Percentiles rank a stretch among this genome's conserved stretches.
These are phyloP conservation scores for Arthrobotrys conoides DNA, from an alignment of 2,329 filamentous ascomycete genomes.

Conservation along the genomic window DNA sequence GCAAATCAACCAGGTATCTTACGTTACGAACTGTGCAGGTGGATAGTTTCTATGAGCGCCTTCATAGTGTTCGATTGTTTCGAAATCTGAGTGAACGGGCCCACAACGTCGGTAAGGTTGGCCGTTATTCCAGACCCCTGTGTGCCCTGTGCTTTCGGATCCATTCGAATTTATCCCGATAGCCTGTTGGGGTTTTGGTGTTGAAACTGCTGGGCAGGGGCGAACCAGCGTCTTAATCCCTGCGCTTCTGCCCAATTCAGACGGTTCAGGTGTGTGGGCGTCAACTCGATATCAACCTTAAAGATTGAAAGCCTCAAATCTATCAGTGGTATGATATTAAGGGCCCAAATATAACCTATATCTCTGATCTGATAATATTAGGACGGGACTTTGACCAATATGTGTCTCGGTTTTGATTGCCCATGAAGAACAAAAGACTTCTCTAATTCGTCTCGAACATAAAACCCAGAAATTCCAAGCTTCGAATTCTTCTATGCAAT, in stretches of 20 bases:
- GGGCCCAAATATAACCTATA: conserved; percentile 26
- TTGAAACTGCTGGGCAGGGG: conserved; percentile 38
- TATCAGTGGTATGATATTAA: background rate
- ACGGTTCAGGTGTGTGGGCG: background rate
- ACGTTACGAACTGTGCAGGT: conserved; percentile 44
- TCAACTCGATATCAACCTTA: conserved; percentile 6
- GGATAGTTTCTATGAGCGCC: conserved; percentile 7
- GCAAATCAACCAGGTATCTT: conserved; percentile 30
- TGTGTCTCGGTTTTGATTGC: conserved; percentile 1
- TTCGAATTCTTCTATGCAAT: conserved; percentile 1
- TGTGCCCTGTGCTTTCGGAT: conserved; percentile 45
- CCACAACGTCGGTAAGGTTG: conserved; percentile 56
- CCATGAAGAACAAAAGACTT: background rate
- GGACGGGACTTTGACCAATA: background rate
- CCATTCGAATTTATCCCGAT: conserved; percentile 54
- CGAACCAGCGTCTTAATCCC: conserved; percentile 31
- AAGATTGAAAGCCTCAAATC: conserved; percentile 18
- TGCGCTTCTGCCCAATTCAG: conserved; percentile 15
- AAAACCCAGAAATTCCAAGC: conserved; percentile 1
- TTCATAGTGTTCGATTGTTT: conserved; percentile 39
- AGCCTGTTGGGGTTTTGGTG: conserved; percentile 51
- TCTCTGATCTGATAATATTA: conserved; percentile 4
- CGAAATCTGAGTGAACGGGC: conserved; percentile 36
- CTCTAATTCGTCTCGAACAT: conserved; percentile 3
- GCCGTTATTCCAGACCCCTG: conserved; percentile 55